Base-by-base conservation (phyloP, 2,329 filamentous ascomycete species). In the Tympanopsis confertula region DNA sequence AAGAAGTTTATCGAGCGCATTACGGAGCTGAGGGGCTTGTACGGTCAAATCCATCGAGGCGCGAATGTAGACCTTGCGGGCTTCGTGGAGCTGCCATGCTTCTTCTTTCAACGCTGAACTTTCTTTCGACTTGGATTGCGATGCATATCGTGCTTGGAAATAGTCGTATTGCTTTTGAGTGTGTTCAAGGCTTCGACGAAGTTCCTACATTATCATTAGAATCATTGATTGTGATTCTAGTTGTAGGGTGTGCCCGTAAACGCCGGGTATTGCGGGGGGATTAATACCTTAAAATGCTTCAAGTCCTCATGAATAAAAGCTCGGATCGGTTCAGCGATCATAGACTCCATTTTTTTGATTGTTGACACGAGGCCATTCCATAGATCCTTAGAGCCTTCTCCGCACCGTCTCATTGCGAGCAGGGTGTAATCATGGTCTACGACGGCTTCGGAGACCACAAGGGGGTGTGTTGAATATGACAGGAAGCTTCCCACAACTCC, bases 401-500 rank as follows among this genome's bases (percentile, higher is more conserved):
- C 77, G 55, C 78, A 79, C 41, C 74, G 68, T 52, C 71, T 74
- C 59, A 84, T 69, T 17, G 79, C 78, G 44, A 83, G 60, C 30
- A 83, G 56, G 1, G 78, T 82, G 56, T 85, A 85, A 54, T 86
- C 81, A 64, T 85, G 80, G 54, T 86, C 81, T 45, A 85, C 59
- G 24, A 81, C 69, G n/a, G 78, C 78, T 56, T 85, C 80, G 38
- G 79, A 82, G 29, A 83, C 62, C 44, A 72, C 66, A 20, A 69
- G 56, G 4, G 78, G 77, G 22, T 77, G 75, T 12, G 71, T 65
- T 3, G 75, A 69, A 35, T 74, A 68, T 19, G 69, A 61, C 20
- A 83, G 59, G 49, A 82, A 79, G 37, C 58, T 62, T 50, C 72
- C 73, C 38, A 83, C 68, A 5, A 74, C 60, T 37, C 66, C 61